phyloP scores from a whole-genome alignment of 768 basidiomycete genomes.

The Amanita inopinata region DNA sequence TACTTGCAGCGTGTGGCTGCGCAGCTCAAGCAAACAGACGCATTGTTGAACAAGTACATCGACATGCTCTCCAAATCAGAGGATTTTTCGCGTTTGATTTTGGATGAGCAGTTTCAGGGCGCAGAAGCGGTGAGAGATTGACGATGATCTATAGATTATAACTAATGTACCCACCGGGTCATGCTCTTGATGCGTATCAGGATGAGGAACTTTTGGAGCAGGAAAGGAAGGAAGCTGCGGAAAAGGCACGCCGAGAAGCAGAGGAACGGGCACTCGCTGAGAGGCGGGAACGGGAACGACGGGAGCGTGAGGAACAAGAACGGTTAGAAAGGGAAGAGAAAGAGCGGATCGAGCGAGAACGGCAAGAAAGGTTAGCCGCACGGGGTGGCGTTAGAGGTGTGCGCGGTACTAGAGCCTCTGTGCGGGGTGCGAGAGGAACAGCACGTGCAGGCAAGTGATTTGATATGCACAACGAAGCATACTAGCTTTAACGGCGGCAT shows the following conservation, averaged over 20 bases:
- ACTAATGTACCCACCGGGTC: slow-evolving; percentile 7
- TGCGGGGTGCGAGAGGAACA: slow-evolving; percentile 36
- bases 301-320: slow-evolving; percentile 41
- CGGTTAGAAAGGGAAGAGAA: slow-evolving; percentile 31
- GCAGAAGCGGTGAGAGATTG: slow-evolving; percentile 49
- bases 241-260: slow-evolving; percentile 31
- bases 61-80: slow-evolving; percentile 62
- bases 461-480: neutral
- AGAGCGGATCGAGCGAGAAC: slow-evolving; percentile 34
- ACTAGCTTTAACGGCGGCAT: neutral
- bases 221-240: slow-evolving; percentile 35
- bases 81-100: slow-evolving; percentile 53
- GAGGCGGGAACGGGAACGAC: slow-evolving; percentile 31
- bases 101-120: slow-evolving; percentile 71
- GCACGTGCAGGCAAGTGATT: slow-evolving; percentile 26
- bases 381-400: slow-evolving; percentile 62
- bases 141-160: neutral
- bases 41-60: slow-evolving; percentile 67
- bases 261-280: slow-evolving; percentile 32
- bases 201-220: slow-evolving; percentile 48
- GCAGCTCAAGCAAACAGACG: slow-evolving; percentile 65
- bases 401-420: slow-evolving; percentile 59
- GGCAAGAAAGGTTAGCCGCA: slow-evolving; percentile 33
- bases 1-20: slow-evolving; percentile 45
- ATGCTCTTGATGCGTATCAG: slow-evolving; percentile 22